Base-by-base conservation (phyloP, 2,329 filamentous ascomycete species). In the Coniochaeta hoffmannii region DNA sequence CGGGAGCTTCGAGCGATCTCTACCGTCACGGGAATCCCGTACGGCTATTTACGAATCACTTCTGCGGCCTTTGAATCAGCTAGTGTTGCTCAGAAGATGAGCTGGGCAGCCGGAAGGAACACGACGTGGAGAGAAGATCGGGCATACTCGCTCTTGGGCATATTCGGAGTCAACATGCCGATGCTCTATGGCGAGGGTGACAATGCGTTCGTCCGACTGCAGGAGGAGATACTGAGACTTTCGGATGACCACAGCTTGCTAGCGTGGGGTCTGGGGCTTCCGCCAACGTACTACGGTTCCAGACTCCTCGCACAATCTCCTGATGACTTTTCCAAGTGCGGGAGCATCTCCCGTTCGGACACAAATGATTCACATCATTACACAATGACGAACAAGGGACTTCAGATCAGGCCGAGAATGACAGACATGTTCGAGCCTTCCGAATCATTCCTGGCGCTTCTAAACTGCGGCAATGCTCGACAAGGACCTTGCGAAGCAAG, bases 111-210 rank as follows among this genome's bases (percentile, higher is more conserved):
- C 4, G 57, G 36, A 2, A 56, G 64, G 0, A 41, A 57, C 22
- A 67, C 64, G 3, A 64, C 60, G 1, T 57, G 62, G 2, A 54
- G 58, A 1, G 64, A 67, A 53, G 65, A 66, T 24, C 58, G 61
- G 17, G 64, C 64, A 3, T 67, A 66, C 41, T 63, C 64, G 28
- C 59, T 67, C 0, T 56, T 66, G 1, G 65, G 65, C 0, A 61
- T 66, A 10, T 63, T 65, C 17, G 60, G 60, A 9, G 60, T 67
- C 35, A 63, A 64, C 50, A 66, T 66, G 64, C 63, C 65, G 0
- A 46, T 64, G 9, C 28, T 67, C 2, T 66, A 67, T 28, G 64
- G 64, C 2, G 64, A 66, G 30, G 50, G 50, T 7, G 24, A 6
- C 3, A 57, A 54, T 22, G 58, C 58, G 9, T 58, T 60, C 26